Evolutionary conservation across 192 early-diverging fungal species (phyloP), one percentile per base, ranked within the genome.

Genomic region (Chytriomyces sp.): DNA sequence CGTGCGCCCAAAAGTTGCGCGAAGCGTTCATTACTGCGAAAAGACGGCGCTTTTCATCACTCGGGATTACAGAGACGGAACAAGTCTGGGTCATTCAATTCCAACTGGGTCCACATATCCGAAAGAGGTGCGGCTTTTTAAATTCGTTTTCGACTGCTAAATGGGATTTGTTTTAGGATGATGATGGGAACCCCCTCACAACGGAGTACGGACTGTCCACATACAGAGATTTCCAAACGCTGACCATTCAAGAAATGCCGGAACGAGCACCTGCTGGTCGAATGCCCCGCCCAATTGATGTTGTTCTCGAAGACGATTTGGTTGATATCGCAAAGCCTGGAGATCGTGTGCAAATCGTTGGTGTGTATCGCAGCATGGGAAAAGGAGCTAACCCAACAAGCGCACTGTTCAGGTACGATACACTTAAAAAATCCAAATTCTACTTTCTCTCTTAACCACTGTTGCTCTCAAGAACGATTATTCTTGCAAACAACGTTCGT

Each of bases 221-320:
- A 10, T 99, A 97, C 82, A 84, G 93, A 45, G 96, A 98, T 82
- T 94, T 94, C 80, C 98, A 99, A 82, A 93, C 90, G 8, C 90
- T 98, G 63, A 94, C 90, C 46, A 88, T 99, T 57, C 98, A 99
- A 83, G 98, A 99, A 86, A 99, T 99, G 97, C 98, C 98, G 0
- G 98, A 99, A 82, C 90, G 97, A 23, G 93, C 97, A 7, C 96
- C 96, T 16, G 92, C 95, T 6, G 97, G 98, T 23, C 92, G 95
- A 82, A 85, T 99, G 75, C 95, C 96, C 45, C 90, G 96, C 5
- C 95, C 95, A 13, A 86, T 98, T 64, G 98, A 99, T 82, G 89
- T 99, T 11, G 90, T 98, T 61, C 83, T 98, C 70, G 96, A 98
- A 78, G 96, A 96, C 80, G 98, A 99, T 82, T 84, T 99, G 48